Evolutionary conservation across 805 yeast species (phyloP), one percentile per base, ranked within the genome.

Genomic region (Saccharomycopsis fodiens): DNA sequence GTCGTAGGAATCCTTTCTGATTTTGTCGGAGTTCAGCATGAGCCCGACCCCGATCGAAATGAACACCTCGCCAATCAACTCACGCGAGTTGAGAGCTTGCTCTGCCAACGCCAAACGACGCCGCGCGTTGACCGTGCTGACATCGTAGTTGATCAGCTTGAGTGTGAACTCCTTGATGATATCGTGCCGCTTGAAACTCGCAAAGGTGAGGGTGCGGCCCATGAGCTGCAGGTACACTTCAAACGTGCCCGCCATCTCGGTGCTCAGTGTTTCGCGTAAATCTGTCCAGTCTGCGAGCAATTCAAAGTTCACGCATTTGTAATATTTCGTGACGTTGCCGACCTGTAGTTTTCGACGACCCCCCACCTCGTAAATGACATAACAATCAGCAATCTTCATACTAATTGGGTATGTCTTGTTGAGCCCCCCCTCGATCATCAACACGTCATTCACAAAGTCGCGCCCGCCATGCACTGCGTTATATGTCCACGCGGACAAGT

Each of bases 41-140:
- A 87, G 62, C 1, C 91, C 91, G 10, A 82, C 74, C 52, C 85
- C 73, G 10, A 76, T 76, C 23, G 83, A 74, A 51, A 83, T 76
- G 41, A 82, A 64, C 35, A 86, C 59, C 42, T 78, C 73, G 2
- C 86, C 82, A 47, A 83, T 67, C 57, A 78, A 66, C 35, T 67
- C 69, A 6, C 63, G 64, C 15, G 57, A 54, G 25, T 61, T 65
- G n/a, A 54, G 55, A 16, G 50, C 39, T 15, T 36, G 47, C 19
- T 43, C 44, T 4, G 39, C 46, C 21, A 22, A 8, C 10, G 34
- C 16, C 12, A 30, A 3, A 20, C 23, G 36, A 16, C 40, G 29
- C 2, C 19, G 31, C 10, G 40, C 34, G 15, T 45, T 45, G 35
- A 35, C 42, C 25, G 45, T 23, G 21, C 30, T 41, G 10, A 35